Conservation (phyloP, 805 yeast species). For the Candida sanyiensis region DNA sequence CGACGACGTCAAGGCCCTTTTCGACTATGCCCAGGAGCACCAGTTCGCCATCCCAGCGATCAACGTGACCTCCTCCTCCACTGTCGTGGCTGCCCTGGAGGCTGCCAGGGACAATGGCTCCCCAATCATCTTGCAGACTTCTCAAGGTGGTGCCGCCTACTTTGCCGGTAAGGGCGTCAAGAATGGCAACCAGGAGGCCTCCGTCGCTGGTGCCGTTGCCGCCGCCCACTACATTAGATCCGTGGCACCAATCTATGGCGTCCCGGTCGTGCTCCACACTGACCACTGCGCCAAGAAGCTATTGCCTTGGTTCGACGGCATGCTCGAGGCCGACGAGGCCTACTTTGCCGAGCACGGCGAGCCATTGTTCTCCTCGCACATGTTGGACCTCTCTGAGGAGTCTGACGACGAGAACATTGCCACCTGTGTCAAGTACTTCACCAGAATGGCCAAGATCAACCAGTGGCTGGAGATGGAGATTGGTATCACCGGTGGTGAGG, state of each 20-base stretch:
- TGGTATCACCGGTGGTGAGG: slow-evolving; percentile 99
- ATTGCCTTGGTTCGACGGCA: slow-evolving; percentile 98
- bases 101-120: slow-evolving; percentile 93
- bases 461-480: slow-evolving; percentile 99
- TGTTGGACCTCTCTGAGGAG: slow-evolving; percentile 98
- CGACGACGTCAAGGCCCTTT: slow-evolving; percentile 80
- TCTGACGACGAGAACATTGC: slow-evolving; percentile 92
- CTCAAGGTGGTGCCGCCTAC: slow-evolving; percentile 99
- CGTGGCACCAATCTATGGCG: slow-evolving; percentile 92
- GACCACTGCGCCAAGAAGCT: slow-evolving; percentile 99
- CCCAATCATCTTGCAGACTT: slow-evolving; percentile 94
- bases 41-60: slow-evolving; percentile 98
- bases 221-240: slow-evolving; percentile 98
- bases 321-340: slow-evolving; percentile 94
- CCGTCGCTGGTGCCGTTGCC: slow-evolving; percentile 91
- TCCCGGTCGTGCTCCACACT: slow-evolving; percentile 95
- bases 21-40: slow-evolving; percentile 88
- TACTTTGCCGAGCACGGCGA: slow-evolving; percentile 81
- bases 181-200: slow-evolving; percentile 89
- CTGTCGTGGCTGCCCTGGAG: slow-evolving; percentile 93
- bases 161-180: slow-evolving; percentile 99
- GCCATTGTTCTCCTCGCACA: slow-evolving; percentile 97
- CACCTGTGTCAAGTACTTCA: slow-evolving; percentile 90
- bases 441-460: slow-evolving; percentile 86
- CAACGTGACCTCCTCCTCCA: slow-evolving; percentile 96